Base-by-base conservation (phyloP, 163 green algal species). In the Chloroidium sp. region DNA sequence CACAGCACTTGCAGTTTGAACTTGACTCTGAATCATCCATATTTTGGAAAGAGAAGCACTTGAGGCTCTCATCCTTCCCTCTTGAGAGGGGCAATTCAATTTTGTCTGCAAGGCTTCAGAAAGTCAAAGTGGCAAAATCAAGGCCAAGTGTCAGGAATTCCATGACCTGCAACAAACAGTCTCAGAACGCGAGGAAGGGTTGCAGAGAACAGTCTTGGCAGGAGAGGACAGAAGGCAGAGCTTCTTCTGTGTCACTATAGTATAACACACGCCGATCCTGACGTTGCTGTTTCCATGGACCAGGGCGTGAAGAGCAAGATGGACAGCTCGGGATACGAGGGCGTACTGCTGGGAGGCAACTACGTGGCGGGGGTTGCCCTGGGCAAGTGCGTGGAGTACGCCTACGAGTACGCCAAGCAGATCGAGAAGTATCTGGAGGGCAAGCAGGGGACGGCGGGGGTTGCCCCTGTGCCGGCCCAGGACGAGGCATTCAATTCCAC, bases 331-430 rank as follows among this genome's bases (percentile, higher is more conserved):
- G 94, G 93, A 75, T 91, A 88, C 79, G 84, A 93, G 0, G 93
- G 90, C 61, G 79, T 99, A 8, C 86, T 97, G 76, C 90, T 99
- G 59, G 94, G 95, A 3, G 97, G 97, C 76, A 99, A 99, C 91
- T 99, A 99, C 83, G 93, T 97, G 64, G 83, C 86, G 84, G 94
- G 96, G 6, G 96, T 99, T 58, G 96, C 96, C 0, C 87, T 99
- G 74, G 97, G 96, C 75, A 97, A 97, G 85, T 97, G 94, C 86
- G 93, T 99, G 6, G 96, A 99, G 90, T 94, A 93, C 79, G 91
- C 89, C 10, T 98, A 95, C 78, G 89, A 93, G 72, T 92, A 91
- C 82, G 95, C 94, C 0, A 85, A 90, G 10, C 80, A 94, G 14
- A 80, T 97, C 1, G 82, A 90, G 62, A 78, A 69, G 3, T 82